Base-by-base conservation (phyloP, 2,329 filamentous ascomycete genomes). In the Cordyceps farinosa region DNA sequence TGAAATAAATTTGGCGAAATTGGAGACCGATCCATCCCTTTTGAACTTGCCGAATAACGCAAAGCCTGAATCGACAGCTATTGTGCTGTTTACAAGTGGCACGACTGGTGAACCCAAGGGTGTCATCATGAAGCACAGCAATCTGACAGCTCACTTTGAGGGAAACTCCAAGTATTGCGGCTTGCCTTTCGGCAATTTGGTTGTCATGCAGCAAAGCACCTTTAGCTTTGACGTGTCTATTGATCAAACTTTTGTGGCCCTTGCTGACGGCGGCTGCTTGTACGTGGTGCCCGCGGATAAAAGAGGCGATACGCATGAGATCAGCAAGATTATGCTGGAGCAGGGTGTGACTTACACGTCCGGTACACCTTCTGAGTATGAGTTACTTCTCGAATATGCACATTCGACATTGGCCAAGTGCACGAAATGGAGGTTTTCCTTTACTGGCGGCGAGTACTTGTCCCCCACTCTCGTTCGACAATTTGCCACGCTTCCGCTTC, bases 291-390 rank as follows among this genome's bases (percentile, higher is more conserved):
- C 63, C 1, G 52, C 30, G 1, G 38, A 53, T 11, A 7, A 9
- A 7, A 27, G 59, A 11, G 45, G 48, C 4, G 55, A 65, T 38
- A 40, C 64, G 10, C 17, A 42, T 27, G 60, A 50, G 8, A 38
- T 65, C 1, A 34, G 55, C 22, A 8, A 22, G 3, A 17, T 63
- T 7, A 63, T 65, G 36, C 22, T 27, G 13, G 40, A 36, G 5
- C 32, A 61, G 2, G 50, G 34, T 3, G 48, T 65, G 1, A 65
- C 64, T 3, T 17, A 44, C 5, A 63, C 64, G 1, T 8, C 10
- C 5, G 64, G 60, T 3, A 65, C 64, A 11, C 64, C 64, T 11
- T 63, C 64, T 7, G 64, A 63, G 36, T 63, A 56, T n/a, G 29
- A 42, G 22, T 22, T 22, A 22, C 22, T 22, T 22, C 22, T 22